Evolutionary conservation across 192 early-diverging fungal species (phyloP), one percentile per base, ranked within the genome.

Genomic region (Fimicolochytrium jonesii): DNA sequence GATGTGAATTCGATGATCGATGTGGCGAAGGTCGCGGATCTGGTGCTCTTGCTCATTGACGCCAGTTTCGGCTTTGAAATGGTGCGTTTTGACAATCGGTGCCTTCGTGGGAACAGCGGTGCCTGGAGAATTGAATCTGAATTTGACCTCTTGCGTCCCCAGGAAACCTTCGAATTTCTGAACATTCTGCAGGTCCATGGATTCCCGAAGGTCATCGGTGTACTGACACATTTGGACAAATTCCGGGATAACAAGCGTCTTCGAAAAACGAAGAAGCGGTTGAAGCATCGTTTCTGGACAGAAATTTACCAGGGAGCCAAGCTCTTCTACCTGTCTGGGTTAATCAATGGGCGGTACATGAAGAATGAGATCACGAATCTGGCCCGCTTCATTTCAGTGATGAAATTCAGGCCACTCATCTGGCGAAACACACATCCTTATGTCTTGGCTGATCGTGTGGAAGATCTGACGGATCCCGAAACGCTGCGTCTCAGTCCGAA

Each of bases 231-330:
- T 68, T 67, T 99, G 55, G 97, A 99, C 55, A 87, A 88, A 39
- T 96, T 99, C 78, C 89, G 90, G 63, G 92, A 96, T 70, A 91
- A 88, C 73, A 97, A 97, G 76, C 71, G 86, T 17, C 81, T 95
- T 55, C 86, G 87, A 56, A 84, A 84, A 34, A 91, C 86, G 2
- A 97, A 97, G 73, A 97, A 96, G 78, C 72, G 80, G 59, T 78
- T 99, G 54, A 99, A 99, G 84, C 93, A 95, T 39, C 88, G 97
- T 66, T 99, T 99, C 80, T 99, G 97, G 97, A 96, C 97, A n/a
- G 97, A 99, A 68, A 97, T 97, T 55, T 96, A 99, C 71, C 90
- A 99, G 61, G 97, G 97, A 20, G 97, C 97, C 52, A 99, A 99
- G 75, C 77, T 99, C 15, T 99, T 99, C 61, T 97, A 97, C 64